Percentiles rank a stretch among this genome's conserved stretches.
Conservation (phyloP, 805 yeast genomes). For the Hanseniaspora guilliermondii region DNA sequence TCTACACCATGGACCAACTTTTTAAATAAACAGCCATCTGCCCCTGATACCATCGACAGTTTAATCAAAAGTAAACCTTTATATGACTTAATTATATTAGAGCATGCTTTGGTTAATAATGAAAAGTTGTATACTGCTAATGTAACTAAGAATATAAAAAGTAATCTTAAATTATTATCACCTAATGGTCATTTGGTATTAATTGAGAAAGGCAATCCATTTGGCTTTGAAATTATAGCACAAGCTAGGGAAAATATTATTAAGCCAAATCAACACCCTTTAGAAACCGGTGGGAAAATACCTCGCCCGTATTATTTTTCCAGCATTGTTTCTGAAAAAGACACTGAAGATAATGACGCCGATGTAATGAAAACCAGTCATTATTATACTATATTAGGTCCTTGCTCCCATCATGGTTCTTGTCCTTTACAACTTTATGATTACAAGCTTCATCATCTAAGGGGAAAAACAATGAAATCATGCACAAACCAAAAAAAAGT, state of each 20-base stretch:
- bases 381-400: slow-evolving; percentile 64
- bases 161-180: slow-evolving; percentile 45
- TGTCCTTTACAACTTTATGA: slow-evolving; percentile 79
- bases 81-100: slow-evolving; percentile 74
- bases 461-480: slow-evolving; percentile 53
- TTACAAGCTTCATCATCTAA: slow-evolving; percentile 48
- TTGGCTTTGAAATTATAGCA: slow-evolving; percentile 79
- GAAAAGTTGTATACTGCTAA: slow-evolving; percentile 54
- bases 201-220: slow-evolving; percentile 78
- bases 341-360: not conserved
- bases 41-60: not conserved
- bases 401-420: slow-evolving; percentile 75
- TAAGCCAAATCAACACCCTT: slow-evolving; percentile 65
- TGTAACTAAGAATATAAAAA: slow-evolving; percentile 55
- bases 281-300: slow-evolving; percentile 35
- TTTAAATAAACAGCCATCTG: slow-evolving; percentile 38
- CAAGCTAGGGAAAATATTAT: slow-evolving; percentile 81
- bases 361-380: slow-evolving; percentile 28
- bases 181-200: slow-evolving; percentile 74
- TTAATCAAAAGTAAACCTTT: slow-evolving; percentile 25
- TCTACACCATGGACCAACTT: slow-evolving; percentile 33
- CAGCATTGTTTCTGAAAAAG: not conserved
- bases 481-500: slow-evolving; percentile 64
- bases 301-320: slow-evolving; percentile 49
- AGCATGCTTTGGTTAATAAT: slow-evolving; percentile 59